Evolutionary conservation across 352 stramenopile genomes (phyloP), one percentile per base, ranked within the genome.

Genomic region (Thraustochytrium sp.): DNA sequence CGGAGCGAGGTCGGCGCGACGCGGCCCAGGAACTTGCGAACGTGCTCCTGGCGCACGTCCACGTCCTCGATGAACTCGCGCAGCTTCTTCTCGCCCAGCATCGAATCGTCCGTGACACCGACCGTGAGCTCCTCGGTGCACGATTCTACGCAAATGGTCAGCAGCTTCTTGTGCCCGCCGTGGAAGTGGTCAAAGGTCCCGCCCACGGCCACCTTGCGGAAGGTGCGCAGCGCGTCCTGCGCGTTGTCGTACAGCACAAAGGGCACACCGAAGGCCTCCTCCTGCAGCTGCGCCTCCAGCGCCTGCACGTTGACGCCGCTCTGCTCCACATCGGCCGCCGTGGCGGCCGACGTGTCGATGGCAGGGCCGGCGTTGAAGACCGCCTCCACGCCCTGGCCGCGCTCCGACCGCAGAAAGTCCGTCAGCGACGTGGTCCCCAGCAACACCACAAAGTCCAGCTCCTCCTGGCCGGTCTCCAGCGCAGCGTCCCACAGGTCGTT

Each of bases 121-220:
- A 86, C 49, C 0, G 37, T 63, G 21, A 85, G 74, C 34, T 64
- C 29, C 26, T 63, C 59, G 34, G 40, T 46, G 38, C 42, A 44
- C 26, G 29, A 2, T 16, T 56, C 40, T 23, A 46, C 40, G 26
- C 76, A 48, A 74, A 68, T 83, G 44, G 78, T 31, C 46, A 85
- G 54, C n/a, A 85, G 72, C 82, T 85, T 85, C 76, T 85, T 85
- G 78, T 85, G 82, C 29, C 82, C 82, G 31, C 26, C 38, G 48
- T 85, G 82, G 26, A 86, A 76, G 38, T 85, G 72, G 44, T 85
- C 82, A 82, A 85, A 85, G 48, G 82, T 85, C 5, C 82, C 82
- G 53, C 82, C 82, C 21, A 85, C 54, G 48, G 77, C 82, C 11
- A 85, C 76, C 26, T 86, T 83, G 94, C 95, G 11, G 34, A 84